Percentiles rank a stretch among this genome's conserved stretches.
phyloP scores from a whole-genome alignment of 768 basidiomycete species.

The Tulasnella sp. region DNA sequence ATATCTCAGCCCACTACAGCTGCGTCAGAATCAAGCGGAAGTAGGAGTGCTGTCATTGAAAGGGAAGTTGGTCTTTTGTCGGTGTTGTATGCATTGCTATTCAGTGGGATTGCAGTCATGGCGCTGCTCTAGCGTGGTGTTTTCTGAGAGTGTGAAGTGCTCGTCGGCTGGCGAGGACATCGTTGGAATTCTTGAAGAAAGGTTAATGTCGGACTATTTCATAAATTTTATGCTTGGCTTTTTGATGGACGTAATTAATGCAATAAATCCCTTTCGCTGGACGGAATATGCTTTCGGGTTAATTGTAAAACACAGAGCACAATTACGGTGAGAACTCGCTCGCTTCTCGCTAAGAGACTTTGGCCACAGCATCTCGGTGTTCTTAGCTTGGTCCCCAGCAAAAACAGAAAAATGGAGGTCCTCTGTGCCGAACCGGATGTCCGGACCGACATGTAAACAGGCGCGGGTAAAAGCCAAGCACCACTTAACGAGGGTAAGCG shows the following conservation, averaged over 20 bases:
- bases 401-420: background rate
- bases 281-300: background rate
- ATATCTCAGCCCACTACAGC: background rate
- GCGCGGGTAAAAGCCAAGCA: background rate
- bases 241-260: background rate
- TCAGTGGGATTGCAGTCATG: background rate
- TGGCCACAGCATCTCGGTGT: background rate
- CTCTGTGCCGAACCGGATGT: background rate
- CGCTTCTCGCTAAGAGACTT: no score
- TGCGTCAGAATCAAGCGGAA: background rate
- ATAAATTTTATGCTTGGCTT: background rate
- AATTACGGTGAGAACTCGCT: background rate
- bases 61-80: background rate
- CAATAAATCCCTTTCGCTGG: background rate
- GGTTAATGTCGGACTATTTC: background rate
- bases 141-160: background rate
- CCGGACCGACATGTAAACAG: background rate
- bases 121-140: background rate
- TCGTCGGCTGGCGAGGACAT: background rate
- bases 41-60: background rate
- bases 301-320: background rate
- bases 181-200: no score
- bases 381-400: background rate
- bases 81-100: background rate
- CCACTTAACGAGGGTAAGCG: background rate